Base-by-base conservation (phyloP, 805 yeast genomes). In the Saturnispora besseyi region DNA sequence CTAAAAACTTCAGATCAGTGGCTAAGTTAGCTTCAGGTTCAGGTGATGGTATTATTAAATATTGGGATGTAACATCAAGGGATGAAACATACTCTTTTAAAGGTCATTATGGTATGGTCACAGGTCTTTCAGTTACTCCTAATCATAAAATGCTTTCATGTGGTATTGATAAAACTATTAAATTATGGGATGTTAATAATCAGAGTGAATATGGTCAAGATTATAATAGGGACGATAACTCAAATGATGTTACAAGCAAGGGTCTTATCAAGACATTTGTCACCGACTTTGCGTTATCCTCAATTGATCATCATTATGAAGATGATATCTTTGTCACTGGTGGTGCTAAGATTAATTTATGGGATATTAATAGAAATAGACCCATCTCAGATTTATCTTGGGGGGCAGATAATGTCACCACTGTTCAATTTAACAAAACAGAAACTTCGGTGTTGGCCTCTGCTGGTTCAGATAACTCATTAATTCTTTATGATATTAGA, bases 31-130 rank as follows among this genome's bases (percentile, higher is more conserved):
- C 97, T 2, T 79, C 93, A 9, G 97, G 96, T 9, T 82, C 93
- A 7, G 99, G 96, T 33, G 99, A 93, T 65, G 99, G 99, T 60
- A 79, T 86, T 5, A 77, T 93, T 56, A 93, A 93, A 64, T 86
- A 87, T 62, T 93, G 99, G 99, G 87, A 91, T 66, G 67, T 91
- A 67, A 78, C 90, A 1, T 76, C 87, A 10, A 75, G 93, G 54
- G 81, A 79, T 15, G 96, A 93, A 62, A 65, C 77, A 1, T 79
- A 81, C 54, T 78, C 88, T 29, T 87, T 84, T 62, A 81, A 82
- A 62, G 98, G 96, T 0, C 99, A 93, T 69, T 81, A 84, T 60
- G 96, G 95, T 5, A 79, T 87, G 74, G 88, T 89, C 43, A 76
- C 89, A 22, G 99, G 98, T 2, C 73, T 95, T 22, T 72, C 82